These are phyloP conservation scores for Aegilops speltoides DNA, from an alignment of 176 grass and related monocot genomes.

Conservation along the genomic window DNA sequence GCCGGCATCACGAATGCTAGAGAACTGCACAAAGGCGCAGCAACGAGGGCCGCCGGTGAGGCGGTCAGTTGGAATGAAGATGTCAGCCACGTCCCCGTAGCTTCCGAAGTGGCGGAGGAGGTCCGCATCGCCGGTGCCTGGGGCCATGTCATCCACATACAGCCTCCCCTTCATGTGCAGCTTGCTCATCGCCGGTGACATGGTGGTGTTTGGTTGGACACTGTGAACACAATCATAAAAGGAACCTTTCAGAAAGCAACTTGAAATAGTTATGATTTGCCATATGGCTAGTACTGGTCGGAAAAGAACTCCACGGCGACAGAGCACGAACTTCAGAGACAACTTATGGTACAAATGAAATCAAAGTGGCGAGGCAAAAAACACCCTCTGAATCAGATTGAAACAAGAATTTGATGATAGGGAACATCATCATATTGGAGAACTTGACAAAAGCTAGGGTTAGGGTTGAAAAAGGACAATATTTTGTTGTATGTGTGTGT, in stretches of 20 bases:
- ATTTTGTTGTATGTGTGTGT: no score
- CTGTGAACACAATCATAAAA: background rate
- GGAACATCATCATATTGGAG: no score
- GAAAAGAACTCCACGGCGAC: background rate
- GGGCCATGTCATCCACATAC: slow-evolving; percentile 33
- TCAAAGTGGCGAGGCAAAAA: background rate
- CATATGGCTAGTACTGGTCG: background rate
- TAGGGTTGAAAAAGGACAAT: no score
- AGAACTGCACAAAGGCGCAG: slow-evolving; percentile 40
- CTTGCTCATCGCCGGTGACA: background rate
- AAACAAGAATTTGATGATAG: background rate
- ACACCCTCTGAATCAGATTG: background rate
- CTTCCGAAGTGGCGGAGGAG: slow-evolving; percentile 28
- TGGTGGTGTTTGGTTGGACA: background rate
- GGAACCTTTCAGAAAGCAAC: background rate
- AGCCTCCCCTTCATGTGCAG: background rate
- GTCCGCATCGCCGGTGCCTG: background rate
- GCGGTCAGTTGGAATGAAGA: slow-evolving; percentile 24
- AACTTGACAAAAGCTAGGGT: no score
- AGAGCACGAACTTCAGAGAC: background rate
- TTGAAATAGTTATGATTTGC: background rate
- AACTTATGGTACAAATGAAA: background rate
- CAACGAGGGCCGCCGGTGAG: background rate
- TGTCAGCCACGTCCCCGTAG: slow-evolving; percentile 45
- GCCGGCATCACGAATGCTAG: background rate